A percentile compares a stretch with the other conserved stretches of the same genome.
Conservation (phyloP, 768 basidiomycete genomes). For the Macrolepiota dolichaula region DNA sequence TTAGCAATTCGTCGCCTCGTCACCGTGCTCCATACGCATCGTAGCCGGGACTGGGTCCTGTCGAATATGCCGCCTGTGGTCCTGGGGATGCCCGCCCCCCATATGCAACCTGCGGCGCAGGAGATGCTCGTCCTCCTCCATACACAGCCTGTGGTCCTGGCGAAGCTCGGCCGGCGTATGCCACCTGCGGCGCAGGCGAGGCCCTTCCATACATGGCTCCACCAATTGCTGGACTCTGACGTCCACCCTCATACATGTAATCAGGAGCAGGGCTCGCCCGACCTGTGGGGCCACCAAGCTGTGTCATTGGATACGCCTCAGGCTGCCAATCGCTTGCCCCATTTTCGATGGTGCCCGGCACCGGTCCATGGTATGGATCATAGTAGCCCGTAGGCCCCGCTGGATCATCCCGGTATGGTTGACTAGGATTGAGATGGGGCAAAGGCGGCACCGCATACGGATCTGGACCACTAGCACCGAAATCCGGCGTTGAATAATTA, state of each 20-base stretch:
- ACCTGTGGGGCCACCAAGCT: constrained; percentile 16
- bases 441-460: constrained; percentile 84
- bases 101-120: constrained; percentile 26
- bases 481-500: constrained; percentile 47
- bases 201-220: constrained; percentile 23
- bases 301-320: constrained; percentile 75
- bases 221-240: constrained; percentile 40
- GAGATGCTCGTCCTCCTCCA: constrained; percentile 18
- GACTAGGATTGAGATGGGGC: constrained; percentile 76
- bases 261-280: constrained; percentile 36
- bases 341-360: constrained; percentile 61
- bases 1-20: neutral
- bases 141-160: constrained; percentile 28
- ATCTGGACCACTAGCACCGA: constrained; percentile 47
- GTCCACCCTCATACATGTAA: constrained; percentile 29
- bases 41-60: constrained; percentile 39
- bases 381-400: constrained; percentile 48
- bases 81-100: constrained; percentile 30
- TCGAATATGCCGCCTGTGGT: constrained; percentile 29
- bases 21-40: constrained; percentile 11
- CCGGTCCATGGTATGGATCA: constrained; percentile 80
- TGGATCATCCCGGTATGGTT: constrained; percentile 76
- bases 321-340: constrained; percentile 35
- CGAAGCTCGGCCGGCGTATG: constrained; percentile 27
- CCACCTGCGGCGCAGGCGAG: constrained; percentile 25